Evolutionary conservation across 73 alveolate species (phyloP), one percentile per base, ranked within the genome.

Genomic region (Uronychia binucleata): DNA sequence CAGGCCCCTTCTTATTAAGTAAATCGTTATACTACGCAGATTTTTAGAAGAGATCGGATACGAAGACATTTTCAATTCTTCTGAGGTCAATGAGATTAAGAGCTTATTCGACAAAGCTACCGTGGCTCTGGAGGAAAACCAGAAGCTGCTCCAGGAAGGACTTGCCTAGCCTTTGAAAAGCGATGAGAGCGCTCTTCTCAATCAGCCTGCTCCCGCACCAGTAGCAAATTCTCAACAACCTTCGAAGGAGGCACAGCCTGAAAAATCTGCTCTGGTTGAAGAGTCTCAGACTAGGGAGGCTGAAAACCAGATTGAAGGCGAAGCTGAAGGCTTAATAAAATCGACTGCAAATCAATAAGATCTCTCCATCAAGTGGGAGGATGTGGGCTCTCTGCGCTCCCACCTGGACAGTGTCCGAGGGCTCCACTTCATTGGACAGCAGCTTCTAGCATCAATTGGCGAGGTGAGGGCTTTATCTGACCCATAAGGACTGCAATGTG

Each of bases 401-500:
- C 94, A 88, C 58, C 57, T 88, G 25, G 94, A 88, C 80, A 28
- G 87, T 34, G 87, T 88, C 28, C 74, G 90, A 57, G 90, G 90
- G 1, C n/a, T 88, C 28, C 86, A 82, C 29, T 76, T 74, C 75
- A 95, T 81, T 80, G 92, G 74, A 76, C 90, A 83, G 96, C 89
- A 34, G 90, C 94, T 79, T 96, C 93, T 30, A 19, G 67, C 67
- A 11, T 46, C 67, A 5, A 46, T 46, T 46, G 67, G 67, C 5
- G 67, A 46, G 19, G 67, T 46, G 19, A 19, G 19, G 5, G 5
- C 19, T 5, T 19, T 19, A 11, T 46, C n/a, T 19, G 5, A 46
- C 5, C 67, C 85, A 94, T 87, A 96, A 95, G 87, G 98, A 95
- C 81, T 95, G 97, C 82, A 78, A 89, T n/a, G 81, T 95, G n/a